These are phyloP conservation scores for Viola pubescens DNA, from an alignment of 441 rosid genomes.

Conservation along the genomic window DNA sequence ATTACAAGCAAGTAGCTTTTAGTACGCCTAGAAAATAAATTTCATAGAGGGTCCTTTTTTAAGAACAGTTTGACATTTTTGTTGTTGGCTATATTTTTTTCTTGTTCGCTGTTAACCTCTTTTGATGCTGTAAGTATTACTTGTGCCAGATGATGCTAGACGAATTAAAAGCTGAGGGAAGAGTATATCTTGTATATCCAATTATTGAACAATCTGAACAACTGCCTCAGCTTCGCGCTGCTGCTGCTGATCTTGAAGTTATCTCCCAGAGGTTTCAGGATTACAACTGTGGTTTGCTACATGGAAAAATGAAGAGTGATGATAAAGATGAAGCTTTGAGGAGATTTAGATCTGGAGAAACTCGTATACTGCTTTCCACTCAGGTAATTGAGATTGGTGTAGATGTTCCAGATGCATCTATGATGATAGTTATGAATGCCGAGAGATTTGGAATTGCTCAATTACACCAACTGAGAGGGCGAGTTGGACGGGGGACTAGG, in stretches of 20 bases:
- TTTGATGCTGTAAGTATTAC: too few species aligned
- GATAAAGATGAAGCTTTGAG: conserved; percentile 73
- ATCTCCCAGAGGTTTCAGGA: conserved; percentile 46
- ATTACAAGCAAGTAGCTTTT: too few species aligned
- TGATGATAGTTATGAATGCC: conserved; percentile 98
- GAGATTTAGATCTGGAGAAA: conserved; percentile 72
- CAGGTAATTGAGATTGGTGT: conserved; percentile 91
- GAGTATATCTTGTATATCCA: conserved; percentile 75
- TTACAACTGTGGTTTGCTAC: conserved; percentile 72
- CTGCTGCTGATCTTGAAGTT: conserved; percentile 60
- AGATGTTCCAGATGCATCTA: conserved; percentile 89
- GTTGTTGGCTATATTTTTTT: too few species aligned
- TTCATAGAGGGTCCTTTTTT: too few species aligned
- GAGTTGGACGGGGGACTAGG: conserved; percentile 71
- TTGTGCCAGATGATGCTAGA: conserved; percentile 64
- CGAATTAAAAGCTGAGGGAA: conserved; percentile 69
- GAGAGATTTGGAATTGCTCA: conserved; percentile 96
- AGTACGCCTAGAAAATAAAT: too few species aligned
- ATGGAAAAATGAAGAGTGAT: conserved; percentile 84
- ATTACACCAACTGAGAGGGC: conserved; percentile 87
- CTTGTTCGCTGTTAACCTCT: too few species aligned
- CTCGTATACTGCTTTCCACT: conserved; percentile 70
- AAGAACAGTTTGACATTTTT: too few species aligned
- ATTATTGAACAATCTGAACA: conserved; percentile 88
- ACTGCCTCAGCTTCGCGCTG: conserved; percentile 90